These are phyloP conservation scores for Xylaria intraflava DNA, from an alignment of 495 filamentous ascomycete genomes.

Conservation along the genomic window DNA sequence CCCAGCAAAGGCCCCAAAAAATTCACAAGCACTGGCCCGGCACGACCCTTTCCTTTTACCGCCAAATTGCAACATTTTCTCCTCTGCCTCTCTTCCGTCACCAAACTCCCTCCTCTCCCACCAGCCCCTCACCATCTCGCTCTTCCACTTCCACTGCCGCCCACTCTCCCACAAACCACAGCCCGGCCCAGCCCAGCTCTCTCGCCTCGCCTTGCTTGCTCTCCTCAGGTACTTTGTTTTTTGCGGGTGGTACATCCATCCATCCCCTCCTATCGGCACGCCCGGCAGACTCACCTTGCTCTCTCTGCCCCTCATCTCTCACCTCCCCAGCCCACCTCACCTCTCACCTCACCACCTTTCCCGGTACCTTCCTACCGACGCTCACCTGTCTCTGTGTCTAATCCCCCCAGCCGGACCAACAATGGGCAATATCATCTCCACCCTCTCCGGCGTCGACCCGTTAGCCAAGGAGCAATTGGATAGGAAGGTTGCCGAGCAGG, in stretches of 20 bases:
- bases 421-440: slow-evolving; percentile 16
- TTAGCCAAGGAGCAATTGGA: slow-evolving; percentile 11
- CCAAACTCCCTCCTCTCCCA: too few species aligned
- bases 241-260: neutral
- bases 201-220: too few species aligned
- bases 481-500: slow-evolving; percentile 8
- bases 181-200: too few species aligned
- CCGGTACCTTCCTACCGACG: neutral
- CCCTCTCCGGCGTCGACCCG: slow-evolving; percentile 12
- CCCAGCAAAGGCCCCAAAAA: too few species aligned
- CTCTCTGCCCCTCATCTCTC: neutral
- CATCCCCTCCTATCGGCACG: neutral
- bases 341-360: neutral
- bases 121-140: too few species aligned
- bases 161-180: too few species aligned
- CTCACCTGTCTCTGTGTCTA: neutral
- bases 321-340: neutral
- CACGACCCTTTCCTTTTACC: too few species aligned
- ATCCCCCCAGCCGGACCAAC: neutral
- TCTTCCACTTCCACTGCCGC: too few species aligned
- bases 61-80: too few species aligned
- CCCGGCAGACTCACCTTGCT: neutral
- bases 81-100: too few species aligned
- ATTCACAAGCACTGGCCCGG: too few species aligned
- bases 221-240: too few species aligned